Evolutionary conservation across 1,284 basidiomycete genomes (phyloP).

Genomic region (Leucoagaricus sp.): DNA sequence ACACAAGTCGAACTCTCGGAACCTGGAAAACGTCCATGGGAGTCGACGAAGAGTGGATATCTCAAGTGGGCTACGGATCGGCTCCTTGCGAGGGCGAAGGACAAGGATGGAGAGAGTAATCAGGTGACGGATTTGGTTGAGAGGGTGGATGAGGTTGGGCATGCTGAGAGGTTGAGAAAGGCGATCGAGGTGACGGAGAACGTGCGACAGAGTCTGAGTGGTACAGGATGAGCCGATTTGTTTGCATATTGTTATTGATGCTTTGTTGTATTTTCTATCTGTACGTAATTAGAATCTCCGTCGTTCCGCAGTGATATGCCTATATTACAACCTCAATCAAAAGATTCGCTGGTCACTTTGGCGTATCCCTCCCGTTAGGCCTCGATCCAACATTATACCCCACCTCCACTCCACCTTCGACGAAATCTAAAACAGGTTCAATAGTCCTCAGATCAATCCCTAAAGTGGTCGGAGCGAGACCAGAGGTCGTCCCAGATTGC

Average conservation of each 20-base stretch:
- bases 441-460: constrained; percentile 20
- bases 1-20: constrained; percentile 44
- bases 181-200: constrained; percentile 11
- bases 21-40: constrained; percentile 72
- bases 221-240: background rate
- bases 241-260: too few species aligned
- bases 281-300: too few species aligned
- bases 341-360: constrained; percentile 21
- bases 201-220: constrained; percentile 6
- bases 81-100: constrained; percentile 41
- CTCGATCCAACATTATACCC: constrained; percentile 25
- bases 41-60: constrained; percentile 66
- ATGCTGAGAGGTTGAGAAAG: constrained; percentile 8
- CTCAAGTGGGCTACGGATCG: constrained; percentile 65
- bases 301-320: too few species aligned
- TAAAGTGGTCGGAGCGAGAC: constrained; percentile 15
- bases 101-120: constrained; percentile 37
- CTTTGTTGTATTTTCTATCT: too few species aligned
- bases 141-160: constrained; percentile 9
- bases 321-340: constrained; percentile 21
- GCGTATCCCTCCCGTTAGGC: constrained; percentile 22
- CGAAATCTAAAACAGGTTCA: constrained; percentile 23
- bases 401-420: constrained; percentile 16
- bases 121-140: constrained; percentile 18
- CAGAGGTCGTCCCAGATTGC: constrained; percentile 24